Percentiles rank a stretch among this genome's conserved stretches.
phyloP scores from a whole-genome alignment of 306 rosid genomes.

The Vachellia collinsii region DNA sequence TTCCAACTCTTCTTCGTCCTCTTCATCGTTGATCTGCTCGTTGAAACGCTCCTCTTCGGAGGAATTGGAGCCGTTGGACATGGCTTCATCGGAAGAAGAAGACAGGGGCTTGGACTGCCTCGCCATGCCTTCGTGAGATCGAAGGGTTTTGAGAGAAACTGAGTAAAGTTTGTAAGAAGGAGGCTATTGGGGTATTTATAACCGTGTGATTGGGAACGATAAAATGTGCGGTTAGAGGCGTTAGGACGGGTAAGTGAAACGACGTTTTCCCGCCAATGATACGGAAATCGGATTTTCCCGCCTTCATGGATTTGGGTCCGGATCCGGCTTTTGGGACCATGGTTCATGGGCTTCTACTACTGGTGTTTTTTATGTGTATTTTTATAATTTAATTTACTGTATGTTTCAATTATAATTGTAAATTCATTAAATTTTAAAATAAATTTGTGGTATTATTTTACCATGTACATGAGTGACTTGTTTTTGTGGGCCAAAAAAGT shows the following conservation, averaged over 20 bases:
- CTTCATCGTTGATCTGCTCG: conserved; percentile 75
- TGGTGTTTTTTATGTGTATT: neutral
- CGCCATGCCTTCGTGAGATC: conserved; percentile 67
- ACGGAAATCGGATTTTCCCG: conserved; percentile 53
- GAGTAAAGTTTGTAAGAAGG: neutral
- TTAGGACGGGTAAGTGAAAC: conserved; percentile 24
- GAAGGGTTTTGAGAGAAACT: conserved; percentile 48
- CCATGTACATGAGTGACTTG: too few species aligned
- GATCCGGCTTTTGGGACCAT: neutral
- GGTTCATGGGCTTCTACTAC: neutral
- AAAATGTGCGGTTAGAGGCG: conserved; percentile 47
- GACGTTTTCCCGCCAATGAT: conserved; percentile 72
- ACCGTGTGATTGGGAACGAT: conserved; percentile 46
- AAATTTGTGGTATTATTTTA: too few species aligned
- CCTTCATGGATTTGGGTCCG: conserved; percentile 33
- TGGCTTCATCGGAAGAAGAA: conserved; percentile 83
- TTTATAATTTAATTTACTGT: too few species aligned
- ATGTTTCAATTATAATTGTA: too few species aligned
- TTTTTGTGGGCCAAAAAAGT: too few species aligned
- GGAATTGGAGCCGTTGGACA: conserved; percentile 58
- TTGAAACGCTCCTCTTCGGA: conserved; percentile 59
- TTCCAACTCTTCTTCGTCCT: conserved; percentile 87
- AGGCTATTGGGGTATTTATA: conserved; percentile 18
- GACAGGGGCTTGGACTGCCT: conserved; percentile 56
- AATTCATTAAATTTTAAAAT: too few species aligned